Evolutionary conservation across 352 stramenopile species (phyloP), one percentile per base, ranked within the genome.

Genomic region (Phytophthora tubulina): DNA sequence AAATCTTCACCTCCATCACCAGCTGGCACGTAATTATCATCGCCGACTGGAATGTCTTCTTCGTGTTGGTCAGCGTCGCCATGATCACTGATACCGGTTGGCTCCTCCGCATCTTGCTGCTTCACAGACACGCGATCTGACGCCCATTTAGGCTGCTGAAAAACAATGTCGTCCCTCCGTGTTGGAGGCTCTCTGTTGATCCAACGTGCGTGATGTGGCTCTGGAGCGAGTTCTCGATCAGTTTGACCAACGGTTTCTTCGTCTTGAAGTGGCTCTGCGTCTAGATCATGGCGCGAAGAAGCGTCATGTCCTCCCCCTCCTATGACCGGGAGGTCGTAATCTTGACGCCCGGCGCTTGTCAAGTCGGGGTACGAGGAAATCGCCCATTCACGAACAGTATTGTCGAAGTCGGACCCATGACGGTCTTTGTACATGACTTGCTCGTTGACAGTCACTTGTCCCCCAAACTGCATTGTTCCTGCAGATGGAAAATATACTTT

Each of bases 291-390:
- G 46, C 15, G 46, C 27, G 13, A n/a, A 8, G 5, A 6, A 27
- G 46, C 38, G 11, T 15, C 38, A 45, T 54, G 0, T 4, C 45
- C 41, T 39, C 44, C n/a, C 30, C 59, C 38, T 39, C 31, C 49
- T 59, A 53, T 30, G 49, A 2, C 59, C 38, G 59, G 59, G 5
- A 45, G 27, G 36, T 59, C 59, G 38, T 67, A 67, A 67, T 67
- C 38, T 0, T 30, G 9, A 9, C 39, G 15, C 11, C 54, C 39
- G 2, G 39, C 41, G 21, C 7, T 38, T 33, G 32, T 38, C 31
- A 11, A 30, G 49, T 13, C 3, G 14, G 9, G 21, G 21, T 62
- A 52, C 2, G 30, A 10, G 7, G 38, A 38, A 3, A 33, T 27
- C 13, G 30, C 39, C 54, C 39, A 62, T 3, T 62, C 5, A 8